These are phyloP conservation scores for Ceratocystiopsis brevicomis DNA, from an alignment of 2,329 filamentous ascomycete genomes.

Conservation along the genomic window DNA sequence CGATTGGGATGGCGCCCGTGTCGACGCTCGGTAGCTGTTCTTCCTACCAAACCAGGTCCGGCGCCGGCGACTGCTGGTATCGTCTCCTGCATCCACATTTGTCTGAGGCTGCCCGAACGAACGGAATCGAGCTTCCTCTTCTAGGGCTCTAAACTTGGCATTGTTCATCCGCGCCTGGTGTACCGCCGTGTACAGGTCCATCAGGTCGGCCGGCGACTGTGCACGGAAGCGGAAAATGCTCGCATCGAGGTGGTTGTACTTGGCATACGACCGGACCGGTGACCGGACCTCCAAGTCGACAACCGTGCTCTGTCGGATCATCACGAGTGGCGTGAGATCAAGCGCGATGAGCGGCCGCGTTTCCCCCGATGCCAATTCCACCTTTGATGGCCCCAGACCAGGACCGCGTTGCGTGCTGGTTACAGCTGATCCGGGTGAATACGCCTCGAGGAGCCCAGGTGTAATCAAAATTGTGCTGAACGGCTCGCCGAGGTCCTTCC, in stretches of 20 bases:
- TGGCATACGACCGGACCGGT: conserved; percentile 53
- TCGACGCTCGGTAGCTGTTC: conserved; percentile 45
- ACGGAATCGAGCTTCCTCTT: conserved; percentile 50
- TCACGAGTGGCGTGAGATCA: conserved; percentile 78
- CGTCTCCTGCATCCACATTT: conserved; percentile 24
- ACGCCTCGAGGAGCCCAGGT: conserved; percentile 36
- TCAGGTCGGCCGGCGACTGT: conserved; percentile 56
- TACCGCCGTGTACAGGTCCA: conserved; percentile 65
- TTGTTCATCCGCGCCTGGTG: conserved; percentile 85
- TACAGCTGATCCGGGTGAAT: conserved; percentile 4
- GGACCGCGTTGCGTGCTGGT: conserved; percentile 1
- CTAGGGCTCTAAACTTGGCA: conserved; percentile 58
- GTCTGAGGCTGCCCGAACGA: conserved; percentile 43
- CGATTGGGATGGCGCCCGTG: conserved; percentile 43
- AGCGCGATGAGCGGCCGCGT: conserved; percentile 42
- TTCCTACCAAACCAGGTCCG: conserved; percentile 42
- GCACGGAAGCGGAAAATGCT: conserved; percentile 83
- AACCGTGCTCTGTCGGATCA: conserved; percentile 74
- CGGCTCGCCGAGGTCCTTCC: conserved; percentile 37
- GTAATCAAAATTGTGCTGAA: conserved; percentile 36
- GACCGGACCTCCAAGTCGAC: conserved; percentile 90
- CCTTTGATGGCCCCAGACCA: conserved; percentile 11
- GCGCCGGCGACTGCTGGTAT: conserved; percentile 25
- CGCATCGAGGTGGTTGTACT: conserved; percentile 43
- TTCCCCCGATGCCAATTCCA: conserved; percentile 15